Percentiles rank a stretch among this genome's conserved stretches.
Conservation (phyloP, 2,329 filamentous ascomycete genomes). For the Rasamsonia emersonii region DNA sequence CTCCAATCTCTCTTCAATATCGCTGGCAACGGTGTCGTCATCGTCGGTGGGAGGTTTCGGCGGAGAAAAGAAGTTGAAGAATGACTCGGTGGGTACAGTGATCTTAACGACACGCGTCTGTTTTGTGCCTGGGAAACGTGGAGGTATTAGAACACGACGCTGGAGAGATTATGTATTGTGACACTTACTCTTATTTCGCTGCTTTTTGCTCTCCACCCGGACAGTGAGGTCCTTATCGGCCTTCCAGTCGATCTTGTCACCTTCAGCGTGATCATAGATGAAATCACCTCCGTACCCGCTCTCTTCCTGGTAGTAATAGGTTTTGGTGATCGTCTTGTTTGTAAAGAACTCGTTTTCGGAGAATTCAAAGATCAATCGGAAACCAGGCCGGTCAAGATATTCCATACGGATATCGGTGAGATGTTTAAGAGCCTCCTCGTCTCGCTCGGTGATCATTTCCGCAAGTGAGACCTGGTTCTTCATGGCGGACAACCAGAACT, state of each 20-base stretch:
- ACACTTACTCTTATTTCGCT: slow-evolving; percentile 92
- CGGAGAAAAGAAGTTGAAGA: slow-evolving; percentile 98
- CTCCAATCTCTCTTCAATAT: slow-evolving; percentile 96
- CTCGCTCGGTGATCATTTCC: slow-evolving; percentile 97
- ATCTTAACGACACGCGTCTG: slow-evolving; percentile 99
- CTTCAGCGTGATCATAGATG: slow-evolving; percentile 98
- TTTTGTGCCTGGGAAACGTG: slow-evolving; percentile 70
- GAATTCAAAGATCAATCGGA: slow-evolving; percentile 97
- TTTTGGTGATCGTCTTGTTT: slow-evolving; percentile 96
- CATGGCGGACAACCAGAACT: slow-evolving; percentile 99
- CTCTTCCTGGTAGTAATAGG: slow-evolving; percentile 98
- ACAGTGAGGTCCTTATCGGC: slow-evolving; percentile 86
- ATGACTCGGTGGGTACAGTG: slow-evolving; percentile 95
- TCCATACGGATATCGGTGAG: slow-evolving; percentile 96
- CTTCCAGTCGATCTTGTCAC: slow-evolving; percentile 97
- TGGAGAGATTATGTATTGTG: neutral
- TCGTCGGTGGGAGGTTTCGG: slow-evolving; percentile 75
- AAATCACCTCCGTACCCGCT: slow-evolving; percentile 98
- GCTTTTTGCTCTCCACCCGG: slow-evolving; percentile 96
- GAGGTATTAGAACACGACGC: slow-evolving; percentile 9
- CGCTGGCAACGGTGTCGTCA: slow-evolving; percentile 61
- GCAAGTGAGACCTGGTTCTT: slow-evolving; percentile 97
- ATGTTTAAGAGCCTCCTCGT: slow-evolving; percentile 86
- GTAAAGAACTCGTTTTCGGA: slow-evolving; percentile 91
- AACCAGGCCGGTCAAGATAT: slow-evolving; percentile 95